These are phyloP conservation scores for Meira miltonrushii DNA, from an alignment of 1,284 basidiomycete genomes.

Conservation along the genomic window DNA sequence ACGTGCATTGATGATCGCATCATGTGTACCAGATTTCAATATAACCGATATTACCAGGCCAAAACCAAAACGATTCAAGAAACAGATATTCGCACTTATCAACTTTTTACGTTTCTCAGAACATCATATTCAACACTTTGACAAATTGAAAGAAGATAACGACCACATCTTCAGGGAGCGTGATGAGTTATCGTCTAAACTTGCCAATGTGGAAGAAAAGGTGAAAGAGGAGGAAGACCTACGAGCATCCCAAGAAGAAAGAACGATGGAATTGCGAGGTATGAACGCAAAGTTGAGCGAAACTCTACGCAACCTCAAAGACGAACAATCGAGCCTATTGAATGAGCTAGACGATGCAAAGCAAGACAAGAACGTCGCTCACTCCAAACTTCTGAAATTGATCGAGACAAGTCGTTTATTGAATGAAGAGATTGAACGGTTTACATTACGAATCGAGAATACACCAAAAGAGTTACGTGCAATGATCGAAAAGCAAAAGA, in stretches of 20 bases:
- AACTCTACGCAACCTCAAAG: not conserved
- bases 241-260: not conserved
- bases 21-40: constrained; percentile 45
- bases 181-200: not conserved
- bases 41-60: constrained; percentile 46
- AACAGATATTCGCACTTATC: constrained; percentile 47
- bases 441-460: not conserved
- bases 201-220: constrained; percentile 27
- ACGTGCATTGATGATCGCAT: constrained; percentile 45
- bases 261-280: not conserved
- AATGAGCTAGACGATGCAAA: not conserved
- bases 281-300: not conserved
- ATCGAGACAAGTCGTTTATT: not conserved
- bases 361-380: not conserved
- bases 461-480: not conserved
- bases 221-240: constrained; percentile 24
- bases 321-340: not conserved
- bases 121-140: not conserved
- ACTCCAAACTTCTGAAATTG: not conserved
- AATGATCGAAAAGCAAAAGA: not conserved
- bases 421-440: not conserved
- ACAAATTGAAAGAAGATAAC: not conserved
- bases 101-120: constrained; percentile 49
- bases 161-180: not conserved
- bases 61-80: constrained; percentile 43